phyloP scores from a whole-genome alignment of 148 eudicot species.

The Rhododendron henanense region DNA sequence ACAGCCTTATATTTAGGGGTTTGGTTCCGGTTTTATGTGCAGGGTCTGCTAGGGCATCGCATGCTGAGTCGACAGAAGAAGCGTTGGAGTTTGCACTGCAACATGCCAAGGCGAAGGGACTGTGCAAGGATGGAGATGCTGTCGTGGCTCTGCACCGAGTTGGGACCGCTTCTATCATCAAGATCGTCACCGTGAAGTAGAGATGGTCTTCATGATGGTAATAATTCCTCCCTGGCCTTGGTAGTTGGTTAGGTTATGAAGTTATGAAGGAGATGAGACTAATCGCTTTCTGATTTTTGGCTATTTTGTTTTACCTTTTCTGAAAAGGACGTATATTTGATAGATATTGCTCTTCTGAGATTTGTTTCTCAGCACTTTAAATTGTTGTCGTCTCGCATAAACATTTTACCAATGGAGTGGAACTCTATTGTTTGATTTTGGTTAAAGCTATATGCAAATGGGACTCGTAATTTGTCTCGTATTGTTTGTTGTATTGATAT shows the following conservation, averaged over 20 bases:
- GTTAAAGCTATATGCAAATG: not conserved
- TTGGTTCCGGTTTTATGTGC: slow-evolving; percentile 42
- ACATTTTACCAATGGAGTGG: not conserved
- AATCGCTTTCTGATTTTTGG: not conserved
- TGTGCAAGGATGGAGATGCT: slow-evolving; percentile 46
- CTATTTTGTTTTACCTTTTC: not conserved
- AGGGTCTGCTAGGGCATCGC: slow-evolving; percentile 52
- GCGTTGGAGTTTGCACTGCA: slow-evolving; percentile 41
- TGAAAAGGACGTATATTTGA: not conserved
- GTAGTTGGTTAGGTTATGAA: not conserved
- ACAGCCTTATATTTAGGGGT: slow-evolving; percentile 44
- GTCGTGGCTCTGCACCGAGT: slow-evolving; percentile 51
- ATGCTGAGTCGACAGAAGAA: slow-evolving; percentile 50
- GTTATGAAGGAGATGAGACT: not conserved
- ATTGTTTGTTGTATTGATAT: not conserved
- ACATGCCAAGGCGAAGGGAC: slow-evolving; percentile 43
- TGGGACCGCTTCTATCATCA: slow-evolving; percentile 46
- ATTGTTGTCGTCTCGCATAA: not conserved
- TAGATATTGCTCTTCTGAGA: not conserved
- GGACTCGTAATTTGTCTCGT: not conserved
- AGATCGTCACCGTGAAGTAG: slow-evolving; percentile 39
- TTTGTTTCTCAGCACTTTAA: not conserved
- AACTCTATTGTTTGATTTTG: not conserved
- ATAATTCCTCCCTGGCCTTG: not conserved
- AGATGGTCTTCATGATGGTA: not conserved